Evolutionary conservation across 345 rosid species (phyloP), one percentile per base, ranked within the genome.

Genomic region (Mercurialis annua): DNA sequence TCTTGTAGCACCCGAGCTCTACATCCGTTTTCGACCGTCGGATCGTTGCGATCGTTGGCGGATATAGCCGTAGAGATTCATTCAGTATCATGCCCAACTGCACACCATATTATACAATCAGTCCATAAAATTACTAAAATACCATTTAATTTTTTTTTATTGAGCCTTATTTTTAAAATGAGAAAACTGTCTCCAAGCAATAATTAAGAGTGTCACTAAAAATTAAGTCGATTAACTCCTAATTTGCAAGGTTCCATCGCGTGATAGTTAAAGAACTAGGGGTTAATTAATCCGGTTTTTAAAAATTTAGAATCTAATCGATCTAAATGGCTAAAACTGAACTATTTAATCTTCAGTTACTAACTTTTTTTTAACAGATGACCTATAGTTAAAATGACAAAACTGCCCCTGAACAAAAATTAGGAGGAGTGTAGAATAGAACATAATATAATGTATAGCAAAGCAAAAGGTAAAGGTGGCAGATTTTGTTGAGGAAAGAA

Each of bases 31-130:
- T 68, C 11, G 81, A 73, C 64, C 76, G 75, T 54, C 88, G 65
- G 66, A 65, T 62, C 8, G 85, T 78, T 4, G 56, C 64, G 12
- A 64, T 61, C 1, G 74, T 55, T 0, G 95, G 92, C 6, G 95
- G 95, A 61, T 83, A 88, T 56, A 88, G 60, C 73, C 95, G 77
- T 2, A 86, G 46, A 10, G 87, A 87, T 73, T 88, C 90, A 43
- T 81, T 58, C 43, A 88, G 58, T 51, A 88, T 82, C 90, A 86
- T 86, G 33, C 66, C 71, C 72, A 86, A 74, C 92, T 87, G 69
- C 70, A 65, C 29, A 44, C 18, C 46, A 23, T 1, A 67, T n/a
- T 6, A 69, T 21, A 18, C 8, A 18, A 16, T 33, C 47, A 23
- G 18, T 31, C 26, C 10, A 20, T 20, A 21, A 14, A n/a, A 10